Base-by-base conservation (phyloP, 768 basidiomycete species). In the Candolleomyces eurysporus region DNA sequence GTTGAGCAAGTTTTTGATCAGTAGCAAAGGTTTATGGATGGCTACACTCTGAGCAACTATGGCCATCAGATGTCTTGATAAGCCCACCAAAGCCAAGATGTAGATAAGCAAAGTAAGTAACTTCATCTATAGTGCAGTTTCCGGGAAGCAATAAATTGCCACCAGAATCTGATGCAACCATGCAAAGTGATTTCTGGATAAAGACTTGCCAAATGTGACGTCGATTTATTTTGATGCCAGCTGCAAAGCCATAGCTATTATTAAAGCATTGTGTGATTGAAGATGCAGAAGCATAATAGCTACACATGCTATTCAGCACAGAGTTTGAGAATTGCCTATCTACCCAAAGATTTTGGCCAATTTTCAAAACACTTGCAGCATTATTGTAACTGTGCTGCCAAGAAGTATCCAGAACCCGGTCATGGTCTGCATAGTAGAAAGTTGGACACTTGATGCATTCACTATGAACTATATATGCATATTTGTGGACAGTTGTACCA, bases 201-300 rank as follows among this genome's bases (percentile, higher is more conserved):
- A 32, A 32, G 32, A 9, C 32, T 9, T 32, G 32, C 32, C 32
- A 32, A 32, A 32, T 32, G 32, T 32, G 32, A 9, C 32, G 32
- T 32, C 32, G 32, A 32, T 32, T 32, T 5, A 32, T 32, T 32
- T 32, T 32, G 32, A 32, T 32, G 32, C 32, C 32, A 32, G 32
- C 32, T 32, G 32, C 4, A 32, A 9, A 32, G 32, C 32, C 32
- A 32, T 5, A 32, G 32, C 32, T 32, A 32, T 32, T 9, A 32
- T 32, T 36, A 31, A 6, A 30, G 9, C 26, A 53, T 19, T 53
- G 16, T 17, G 26, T 53, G 21, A 53, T 30, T 8, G 56, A n/a
- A 50, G 64, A 36, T 30, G 66, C 57, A 50, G 68, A 69, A 22
- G 65, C 65, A 68, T 69, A 67, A 48, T 68, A 69, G 46, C 59